Evolutionary conservation across 805 yeast genomes (phyloP), one percentile per base, ranked within the genome.

Genomic region (Ogataea henricii): DNA sequence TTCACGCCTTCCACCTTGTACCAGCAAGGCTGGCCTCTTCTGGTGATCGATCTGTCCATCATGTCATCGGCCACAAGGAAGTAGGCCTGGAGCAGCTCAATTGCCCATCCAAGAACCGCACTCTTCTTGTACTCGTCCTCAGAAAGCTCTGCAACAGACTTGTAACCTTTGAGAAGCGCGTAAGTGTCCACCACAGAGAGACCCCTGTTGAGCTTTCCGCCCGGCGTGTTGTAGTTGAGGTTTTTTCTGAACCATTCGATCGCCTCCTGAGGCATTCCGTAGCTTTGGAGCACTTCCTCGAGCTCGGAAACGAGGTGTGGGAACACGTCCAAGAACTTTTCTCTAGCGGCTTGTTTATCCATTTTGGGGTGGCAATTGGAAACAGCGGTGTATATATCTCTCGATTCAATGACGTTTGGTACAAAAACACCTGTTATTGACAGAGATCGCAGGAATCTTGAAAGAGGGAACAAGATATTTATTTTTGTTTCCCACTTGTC

Each of bases 11-110:
- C 82, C 29, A 72, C 78, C 64, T 77, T 82, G 76, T 90, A 94
- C 99, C 99, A 94, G 71, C 99, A 94, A 56, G 97, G 94, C 72
- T 92, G 97, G 51, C 97, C 99, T 69, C 99, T 85, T 78, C 99
- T 87, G 35, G 99, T 94, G 68, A 89, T 86, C 27, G 96, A 87
- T 58, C 83, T 82, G 69, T 94, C 99, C 99, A 94, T 94, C 83
- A 94, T 94, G 67, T 94, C 99, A 68, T 94, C 99, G 26, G 98
- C 95, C 48, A 94, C 98, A 62, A 94, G 78, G 77, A 94, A 94
- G 68, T 89, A 94, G 1, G 97, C 98, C 72, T 92, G 99, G 58
- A 92, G 76, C 56, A 94, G 77, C 73, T 94, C 99, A 58, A 94
- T 82, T 59, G 89, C 78, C 99, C 99, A 94, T 18, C 99, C 99